A percentile compares a stretch with the other conserved stretches of the same genome.
phyloP scores from a whole-genome alignment of 345 rosid species.

The Anacardium occidentale region DNA sequence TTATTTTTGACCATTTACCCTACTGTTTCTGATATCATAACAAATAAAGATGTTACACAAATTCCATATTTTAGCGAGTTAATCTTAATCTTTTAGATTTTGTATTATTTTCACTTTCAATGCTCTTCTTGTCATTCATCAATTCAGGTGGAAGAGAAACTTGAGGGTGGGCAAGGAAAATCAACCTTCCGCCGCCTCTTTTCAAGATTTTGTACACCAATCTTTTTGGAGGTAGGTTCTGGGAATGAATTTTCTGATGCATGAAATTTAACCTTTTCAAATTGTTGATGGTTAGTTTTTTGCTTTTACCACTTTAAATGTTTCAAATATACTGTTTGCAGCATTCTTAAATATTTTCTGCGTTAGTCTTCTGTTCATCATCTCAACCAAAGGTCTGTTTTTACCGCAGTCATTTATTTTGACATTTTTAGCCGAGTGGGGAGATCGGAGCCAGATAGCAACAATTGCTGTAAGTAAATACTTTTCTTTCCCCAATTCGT shows the following conservation, averaged over 20 bases:
- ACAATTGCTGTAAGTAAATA: conserved; percentile 88
- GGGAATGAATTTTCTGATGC: not conserved
- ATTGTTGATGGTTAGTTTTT: not conserved
- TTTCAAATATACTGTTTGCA: not conserved
- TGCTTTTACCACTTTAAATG: not conserved
- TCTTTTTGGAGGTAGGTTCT: conserved; percentile 79
- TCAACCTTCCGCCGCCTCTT: conserved; percentile 75
- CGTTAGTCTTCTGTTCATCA: not conserved
- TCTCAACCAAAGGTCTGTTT: conserved; percentile 10
- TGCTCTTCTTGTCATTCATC: conserved; percentile 6
- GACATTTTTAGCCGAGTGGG: conserved; percentile 99
- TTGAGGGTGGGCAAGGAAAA: conserved; percentile 88
- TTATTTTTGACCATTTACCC: not conserved
- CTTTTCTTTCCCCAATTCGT: conserved; percentile 9
- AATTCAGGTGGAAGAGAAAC: conserved; percentile 93
- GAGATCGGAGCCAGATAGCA: conserved; percentile 98
- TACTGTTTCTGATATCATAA: not conserved
- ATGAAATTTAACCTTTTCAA: not conserved
- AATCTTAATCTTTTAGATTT: not conserved
- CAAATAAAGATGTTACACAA: not conserved
- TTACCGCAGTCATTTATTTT: conserved; percentile 78
- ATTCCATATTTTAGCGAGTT: not conserved
- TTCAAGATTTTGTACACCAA: conserved; percentile 95
- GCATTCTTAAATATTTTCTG: not conserved
- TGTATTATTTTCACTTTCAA: not conserved